Evolutionary conservation across 2,329 filamentous ascomycete genomes (phyloP).

Genomic region (Venturiaceae sp.): DNA sequence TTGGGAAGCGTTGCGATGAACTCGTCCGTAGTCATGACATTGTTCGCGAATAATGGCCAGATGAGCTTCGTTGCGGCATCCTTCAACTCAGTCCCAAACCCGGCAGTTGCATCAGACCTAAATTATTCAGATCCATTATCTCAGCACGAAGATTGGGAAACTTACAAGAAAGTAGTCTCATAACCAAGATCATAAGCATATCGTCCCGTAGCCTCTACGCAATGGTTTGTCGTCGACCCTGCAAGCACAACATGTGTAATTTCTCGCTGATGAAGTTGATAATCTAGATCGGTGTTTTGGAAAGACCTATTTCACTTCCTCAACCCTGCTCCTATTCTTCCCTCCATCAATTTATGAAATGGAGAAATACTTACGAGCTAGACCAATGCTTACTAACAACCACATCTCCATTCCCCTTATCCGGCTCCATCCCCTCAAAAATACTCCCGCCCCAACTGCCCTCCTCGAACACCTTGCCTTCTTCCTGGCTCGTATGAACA

Average conservation of each 20-base stretch:
- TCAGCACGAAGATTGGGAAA: not conserved
- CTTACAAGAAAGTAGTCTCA: conserved; percentile 2
- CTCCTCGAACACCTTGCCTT: conserved; percentile 17
- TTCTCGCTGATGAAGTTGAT: conserved; percentile 22
- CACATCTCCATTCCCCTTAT: conserved; percentile 18
- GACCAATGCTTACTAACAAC: conserved; percentile 24
- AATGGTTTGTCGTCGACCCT: conserved; percentile 23
- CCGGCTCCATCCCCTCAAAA: conserved; percentile 18
- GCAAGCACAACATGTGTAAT: conserved; percentile 22
- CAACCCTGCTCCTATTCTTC: no score
- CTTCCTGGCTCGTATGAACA: conserved; percentile 11
- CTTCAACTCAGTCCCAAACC: conserved; percentile 7
- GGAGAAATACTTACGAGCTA: conserved; percentile 13
- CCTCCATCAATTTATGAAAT: not conserved
- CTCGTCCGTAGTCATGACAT: conserved; percentile 3
- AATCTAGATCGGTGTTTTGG: conserved; percentile 26
- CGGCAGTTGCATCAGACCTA: conserved; percentile 11
- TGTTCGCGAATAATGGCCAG: conserved; percentile 10
- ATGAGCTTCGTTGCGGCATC: conserved; percentile 10
- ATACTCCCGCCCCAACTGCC: conserved; percentile 20
- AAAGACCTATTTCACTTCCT: conserved; percentile 21
- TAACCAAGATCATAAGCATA: conserved; percentile 22
- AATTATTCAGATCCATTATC: not conserved
- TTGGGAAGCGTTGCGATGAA: no score
- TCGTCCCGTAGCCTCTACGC: conserved; percentile 25